Base-by-base conservation (phyloP, 305 asterid genomes). In the Rubia peregrina region DNA sequence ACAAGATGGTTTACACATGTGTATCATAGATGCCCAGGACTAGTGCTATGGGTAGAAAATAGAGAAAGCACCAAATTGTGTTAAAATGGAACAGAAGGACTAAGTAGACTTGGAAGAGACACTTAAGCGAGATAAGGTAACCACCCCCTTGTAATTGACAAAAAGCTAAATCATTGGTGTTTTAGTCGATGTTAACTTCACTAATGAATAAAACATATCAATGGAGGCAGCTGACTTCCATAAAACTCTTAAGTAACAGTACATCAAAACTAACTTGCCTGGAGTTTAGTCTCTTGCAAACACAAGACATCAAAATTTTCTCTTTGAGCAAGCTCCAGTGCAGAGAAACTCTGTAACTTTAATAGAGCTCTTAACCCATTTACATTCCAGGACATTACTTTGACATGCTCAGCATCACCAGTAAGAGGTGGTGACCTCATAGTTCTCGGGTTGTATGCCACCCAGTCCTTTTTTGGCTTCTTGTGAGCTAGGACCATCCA, bases 321-420 rank as follows among this genome's bases (percentile, higher is more conserved):
- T 83, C 89, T 88, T 74, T 83, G 85, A 38, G 95, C 93, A 82
- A 94, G 96, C 80, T 85, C 82, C 77, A 85, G 71, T 41, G 86
- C 83, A 61, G 92, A 83, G 84, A 88, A 83, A 72, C 83, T 77
- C 79, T 85, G 86, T 78, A 76, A 74, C 83, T 91, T 94, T 78
- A 94, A 73, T 65, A 91, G 79, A 68, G 97, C 96, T 80, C 99
- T 88, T 77, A 91, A 79, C 26, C 99, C 99, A 77, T 94, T 94
- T 72, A 91, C 99, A 73, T 94, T 94, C 99, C 99, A 94, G 49
- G 99, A 91, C 83, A 94, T 78, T 72, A 94, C 60, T 85, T 94
- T 94, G 62, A 89, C 69, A 77, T 84, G 85, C 21, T 87, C 78
- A 24, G 80, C 72, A 78, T 84, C 85, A 59, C 78, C 77, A 53